phyloP scores from a whole-genome alignment of 2,329 filamentous ascomycete genomes.

The Sporothrix globosa region DNA sequence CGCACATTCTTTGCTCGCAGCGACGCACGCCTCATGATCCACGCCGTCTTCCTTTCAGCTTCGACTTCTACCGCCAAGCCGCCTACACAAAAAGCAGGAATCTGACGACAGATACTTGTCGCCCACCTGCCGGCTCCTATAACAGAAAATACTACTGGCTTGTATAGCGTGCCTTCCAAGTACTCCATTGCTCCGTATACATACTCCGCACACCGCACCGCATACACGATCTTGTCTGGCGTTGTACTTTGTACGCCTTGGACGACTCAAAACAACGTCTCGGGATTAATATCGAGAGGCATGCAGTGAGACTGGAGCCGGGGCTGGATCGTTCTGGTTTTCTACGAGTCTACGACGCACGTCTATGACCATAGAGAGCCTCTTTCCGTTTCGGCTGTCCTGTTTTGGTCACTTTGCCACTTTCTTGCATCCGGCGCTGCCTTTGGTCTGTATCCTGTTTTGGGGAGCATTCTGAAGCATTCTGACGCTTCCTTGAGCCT shows the following conservation, averaged over 20 bases:
- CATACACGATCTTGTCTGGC: slow-evolving; percentile 12
- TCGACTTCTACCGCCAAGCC: slow-evolving; percentile 21
- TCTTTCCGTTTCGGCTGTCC: neutral
- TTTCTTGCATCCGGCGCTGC: neutral
- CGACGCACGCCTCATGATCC: neutral
- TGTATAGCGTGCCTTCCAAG: slow-evolving; percentile 7
- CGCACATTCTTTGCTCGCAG: slow-evolving; percentile 22
- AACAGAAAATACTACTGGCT: slow-evolving; percentile 12
- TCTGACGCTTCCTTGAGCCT: slow-evolving; percentile 9
- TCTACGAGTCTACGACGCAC: neutral
- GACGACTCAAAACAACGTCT: slow-evolving; percentile 21
- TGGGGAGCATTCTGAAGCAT: slow-evolving; percentile 6
- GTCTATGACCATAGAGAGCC: neutral
- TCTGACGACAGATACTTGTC: slow-evolving; percentile 12
- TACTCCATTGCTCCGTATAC: no score
- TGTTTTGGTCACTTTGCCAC: neutral
- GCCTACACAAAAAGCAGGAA: neutral
- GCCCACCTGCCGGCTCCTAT: slow-evolving; percentile 7
- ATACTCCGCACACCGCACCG: neutral
- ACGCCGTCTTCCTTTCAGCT: neutral
- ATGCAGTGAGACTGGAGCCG: slow-evolving; percentile 35
- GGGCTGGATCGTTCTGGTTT: slow-evolving; percentile 24
- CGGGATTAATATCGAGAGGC: slow-evolving; percentile 32
- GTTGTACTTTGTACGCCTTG: slow-evolving; percentile 7
- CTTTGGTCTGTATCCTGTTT: slow-evolving; percentile 10